These are phyloP conservation scores for Mayamaea pseudoterrestris DNA, from an alignment of 108 stramenopile genomes.

Conservation along the genomic window DNA sequence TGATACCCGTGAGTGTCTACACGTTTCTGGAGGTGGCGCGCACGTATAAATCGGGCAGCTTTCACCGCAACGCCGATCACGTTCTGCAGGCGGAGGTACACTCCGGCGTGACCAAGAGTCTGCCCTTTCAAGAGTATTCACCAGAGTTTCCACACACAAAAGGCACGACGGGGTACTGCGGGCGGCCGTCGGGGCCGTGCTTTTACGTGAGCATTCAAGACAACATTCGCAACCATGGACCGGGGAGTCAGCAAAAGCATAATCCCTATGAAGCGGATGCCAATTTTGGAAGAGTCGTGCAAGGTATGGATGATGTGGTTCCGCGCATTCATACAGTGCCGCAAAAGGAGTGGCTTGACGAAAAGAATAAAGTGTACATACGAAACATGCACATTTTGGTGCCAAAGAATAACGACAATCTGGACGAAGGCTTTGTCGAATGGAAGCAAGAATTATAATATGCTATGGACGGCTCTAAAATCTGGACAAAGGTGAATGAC, in stretches of 20 bases:
- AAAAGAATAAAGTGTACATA: slow-evolving; percentile 42
- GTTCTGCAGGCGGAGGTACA: slow-evolving; percentile 59
- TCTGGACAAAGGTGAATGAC: no score
- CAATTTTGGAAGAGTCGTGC: slow-evolving; percentile 68
- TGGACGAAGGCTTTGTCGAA: background rate
- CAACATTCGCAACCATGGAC: slow-evolving; percentile 74
- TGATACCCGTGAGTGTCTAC: slow-evolving; percentile 59
- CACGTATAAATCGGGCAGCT: slow-evolving; percentile 45
- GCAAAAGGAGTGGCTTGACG: slow-evolving; percentile 36
- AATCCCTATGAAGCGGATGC: slow-evolving; percentile 88
- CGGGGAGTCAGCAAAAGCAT: slow-evolving; percentile 63
- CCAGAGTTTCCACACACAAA: slow-evolving; percentile 64
- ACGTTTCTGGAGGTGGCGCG: slow-evolving; percentile 75
- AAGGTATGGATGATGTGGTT: slow-evolving; percentile 50
- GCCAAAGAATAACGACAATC: slow-evolving; percentile 9
- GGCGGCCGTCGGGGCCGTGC: slow-evolving; percentile 71
- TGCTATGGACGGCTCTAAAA: no score
- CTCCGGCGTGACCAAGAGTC: slow-evolving; percentile 16
- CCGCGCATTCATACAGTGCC: slow-evolving; percentile 48
- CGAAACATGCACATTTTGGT: slow-evolving; percentile 41
- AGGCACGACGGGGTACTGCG: slow-evolving; percentile 77
- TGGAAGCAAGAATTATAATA: no score
- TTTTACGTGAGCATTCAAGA: slow-evolving; percentile 67
- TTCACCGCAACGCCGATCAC: slow-evolving; percentile 76
- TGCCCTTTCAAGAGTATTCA: slow-evolving; percentile 84